Base-by-base conservation (phyloP, 2,329 filamentous ascomycete species). In the Calycina marina region DNA sequence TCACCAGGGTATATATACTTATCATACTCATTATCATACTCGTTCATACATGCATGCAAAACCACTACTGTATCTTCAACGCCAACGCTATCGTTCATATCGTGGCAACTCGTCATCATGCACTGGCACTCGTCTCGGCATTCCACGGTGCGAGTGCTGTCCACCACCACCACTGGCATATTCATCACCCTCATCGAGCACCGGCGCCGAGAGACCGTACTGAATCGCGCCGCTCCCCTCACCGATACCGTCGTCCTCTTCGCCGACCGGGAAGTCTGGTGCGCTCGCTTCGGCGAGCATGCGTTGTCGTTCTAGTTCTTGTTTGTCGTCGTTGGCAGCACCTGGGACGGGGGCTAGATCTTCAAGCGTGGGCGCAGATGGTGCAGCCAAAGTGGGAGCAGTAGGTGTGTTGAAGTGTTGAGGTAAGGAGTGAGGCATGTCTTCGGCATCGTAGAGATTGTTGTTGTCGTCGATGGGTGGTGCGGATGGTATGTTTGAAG, bases 321-420 rank as follows among this genome's bases (percentile, higher is more conserved):
- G 67, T 47, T 82, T 82, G 46, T 82, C 86, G 34, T 90, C 81
- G 10, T 53, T 43, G 35, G 48, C 28, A 6, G 38, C 38, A 38
- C 36, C 31, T 14, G 41, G 20, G 36, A 30, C 18, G 22, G 42
- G 34, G 35, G 34, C 43, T 4, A 48, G 33, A 32, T 47, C 39
- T 15, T 47, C 38, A 4, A 47, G 36, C 18, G 44, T 38, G 9
- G 40, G 48, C 6, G 40, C 38, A 24, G 47, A 40, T 14, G 47
- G 42, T 29, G 32, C 16, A 15, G 14, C 30, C 10, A 18, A 31
- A 4, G 13, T 10, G 24, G 14, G 4, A 16, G 31, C 31, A 18
- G 18, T 12, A 17, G 22, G 34, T 14, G 20, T 32, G 33, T 3
- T 28, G 14, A 14, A 31, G 50, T 25, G 48, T 9, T 42, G 17